These are phyloP conservation scores for Cubamyces lactineus DNA, from an alignment of 768 basidiomycete species.

Conservation along the genomic window DNA sequence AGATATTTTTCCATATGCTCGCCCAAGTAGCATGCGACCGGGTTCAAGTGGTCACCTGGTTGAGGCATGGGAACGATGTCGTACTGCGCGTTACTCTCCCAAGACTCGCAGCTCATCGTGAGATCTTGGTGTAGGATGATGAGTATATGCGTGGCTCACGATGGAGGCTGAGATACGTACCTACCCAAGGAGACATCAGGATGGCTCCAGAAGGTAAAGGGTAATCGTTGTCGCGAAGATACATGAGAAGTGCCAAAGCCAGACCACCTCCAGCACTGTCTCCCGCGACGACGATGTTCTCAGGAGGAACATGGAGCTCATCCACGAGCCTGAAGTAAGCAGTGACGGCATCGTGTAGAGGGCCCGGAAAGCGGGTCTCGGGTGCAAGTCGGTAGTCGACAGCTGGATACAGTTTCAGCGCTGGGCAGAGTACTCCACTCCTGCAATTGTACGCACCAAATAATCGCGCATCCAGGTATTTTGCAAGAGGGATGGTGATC, in stretches of 20 bases:
- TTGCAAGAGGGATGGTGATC: constrained; percentile 89
- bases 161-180: constrained; percentile 47
- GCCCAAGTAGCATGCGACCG: constrained; percentile 92
- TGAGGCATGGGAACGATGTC: constrained; percentile 80
- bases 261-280: constrained; percentile 96
- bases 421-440: background rate
- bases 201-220: constrained; percentile 84
- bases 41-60: constrained; percentile 84
- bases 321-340: constrained; percentile 87
- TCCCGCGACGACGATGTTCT: constrained; percentile 87
- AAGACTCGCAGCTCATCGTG: constrained; percentile 98
- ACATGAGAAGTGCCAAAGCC: constrained; percentile 84
- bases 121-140: constrained; percentile 58
- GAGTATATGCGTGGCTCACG: background rate
- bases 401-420: constrained; percentile 47
- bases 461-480: constrained; percentile 85
- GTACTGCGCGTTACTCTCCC: constrained; percentile 88
- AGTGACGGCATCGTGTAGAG: constrained; percentile 81
- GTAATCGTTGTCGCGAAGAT: constrained; percentile 90
- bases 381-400: constrained; percentile 96
- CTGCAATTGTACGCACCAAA: constrained; percentile 57
- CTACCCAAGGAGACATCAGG: constrained; percentile 94
- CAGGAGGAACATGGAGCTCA: constrained; percentile 87
- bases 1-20: constrained; percentile 77
- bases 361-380: constrained; percentile 92